Evolutionary conservation across 176 grass and related monocot species (phyloP).

Genomic region (Oryza rufipogon): DNA sequence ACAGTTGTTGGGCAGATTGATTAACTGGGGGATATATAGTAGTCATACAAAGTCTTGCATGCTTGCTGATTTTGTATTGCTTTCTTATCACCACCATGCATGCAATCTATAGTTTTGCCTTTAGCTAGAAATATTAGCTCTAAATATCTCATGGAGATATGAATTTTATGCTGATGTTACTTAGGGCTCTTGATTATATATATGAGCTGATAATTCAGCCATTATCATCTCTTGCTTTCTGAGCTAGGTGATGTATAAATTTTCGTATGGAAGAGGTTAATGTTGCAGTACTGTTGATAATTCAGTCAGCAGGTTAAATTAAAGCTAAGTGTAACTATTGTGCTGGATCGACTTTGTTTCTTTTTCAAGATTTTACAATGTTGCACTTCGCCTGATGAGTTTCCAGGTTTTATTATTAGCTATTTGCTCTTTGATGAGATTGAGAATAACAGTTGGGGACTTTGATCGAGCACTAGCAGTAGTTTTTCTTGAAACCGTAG

Average conservation of each 20-base stretch:
- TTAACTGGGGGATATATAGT: background rate
- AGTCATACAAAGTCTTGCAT: constrained; percentile 32
- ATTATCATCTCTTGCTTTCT: background rate
- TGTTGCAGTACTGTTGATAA: too few species aligned
- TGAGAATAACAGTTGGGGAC: too few species aligned
- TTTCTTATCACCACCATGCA: background rate
- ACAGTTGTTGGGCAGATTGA: background rate
- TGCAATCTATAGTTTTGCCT: constrained; percentile 6
- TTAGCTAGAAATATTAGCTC: background rate
- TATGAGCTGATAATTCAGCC: background rate
- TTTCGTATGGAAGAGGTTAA: too few species aligned
- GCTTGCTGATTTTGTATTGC: constrained; percentile 22
- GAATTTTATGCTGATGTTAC: constrained; percentile 3
- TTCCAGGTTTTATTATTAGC: too few species aligned
- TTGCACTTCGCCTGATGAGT: background rate
- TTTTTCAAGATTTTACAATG: background rate
- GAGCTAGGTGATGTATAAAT: background rate
- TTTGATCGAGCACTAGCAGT: background rate
- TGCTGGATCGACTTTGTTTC: background rate
- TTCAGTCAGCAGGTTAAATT: background rate
- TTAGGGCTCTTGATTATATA: background rate
- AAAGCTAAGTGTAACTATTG: background rate
- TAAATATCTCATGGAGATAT: background rate
- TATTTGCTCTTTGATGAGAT: too few species aligned
- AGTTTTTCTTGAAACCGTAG: too few species aligned